phyloP scores from a whole-genome alignment of 1,284 basidiomycete species.

The Trametes hirsuta region DNA sequence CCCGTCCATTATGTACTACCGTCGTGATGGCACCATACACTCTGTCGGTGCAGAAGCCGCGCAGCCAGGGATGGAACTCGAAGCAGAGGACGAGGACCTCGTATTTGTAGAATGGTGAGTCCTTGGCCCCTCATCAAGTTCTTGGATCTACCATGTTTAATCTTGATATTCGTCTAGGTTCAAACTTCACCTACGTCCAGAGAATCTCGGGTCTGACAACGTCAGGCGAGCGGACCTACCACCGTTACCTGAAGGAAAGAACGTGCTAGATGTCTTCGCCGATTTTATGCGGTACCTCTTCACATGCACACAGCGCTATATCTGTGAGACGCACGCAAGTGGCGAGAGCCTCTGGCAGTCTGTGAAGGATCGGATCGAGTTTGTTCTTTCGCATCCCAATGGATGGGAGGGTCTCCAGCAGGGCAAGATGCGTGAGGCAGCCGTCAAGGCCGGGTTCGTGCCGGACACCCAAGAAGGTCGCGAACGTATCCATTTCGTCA shows the following conservation, averaged over 20 bases:
- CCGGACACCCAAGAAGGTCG: slow-evolving; percentile 33
- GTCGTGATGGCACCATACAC: slow-evolving; percentile 44
- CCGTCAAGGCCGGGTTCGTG: slow-evolving; percentile 38
- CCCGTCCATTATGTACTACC: slow-evolving; percentile 59
- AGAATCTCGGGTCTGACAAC: slow-evolving; percentile 29
- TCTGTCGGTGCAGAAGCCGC: slow-evolving; percentile 60
- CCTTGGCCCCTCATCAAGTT: background rate
- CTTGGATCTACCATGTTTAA: background rate
- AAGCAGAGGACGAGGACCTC: slow-evolving; percentile 52
- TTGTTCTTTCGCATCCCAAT: slow-evolving; percentile 47
- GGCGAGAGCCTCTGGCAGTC: slow-evolving; percentile 44
- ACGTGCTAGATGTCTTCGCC: slow-evolving; percentile 48
- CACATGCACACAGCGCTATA: slow-evolving; percentile 47
- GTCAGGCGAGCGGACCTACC: slow-evolving; percentile 11
- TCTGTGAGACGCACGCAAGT: slow-evolving; percentile 49
- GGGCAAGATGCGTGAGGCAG: slow-evolving; percentile 43
- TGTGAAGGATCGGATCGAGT: slow-evolving; percentile 37
- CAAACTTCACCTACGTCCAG: slow-evolving; percentile 56
- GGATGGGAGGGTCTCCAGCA: slow-evolving; percentile 50
- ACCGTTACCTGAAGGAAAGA: slow-evolving; percentile 44
- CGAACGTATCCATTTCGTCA: slow-evolving; percentile 46
- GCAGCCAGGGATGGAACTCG: slow-evolving; percentile 42
- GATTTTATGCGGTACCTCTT: slow-evolving; percentile 58
- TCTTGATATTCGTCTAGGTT: slow-evolving; percentile 44
- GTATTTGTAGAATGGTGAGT: slow-evolving; percentile 52